These are phyloP conservation scores for Colletotrichum agaves DNA, from an alignment of 2,329 filamentous ascomycete species.

Conservation along the genomic window DNA sequence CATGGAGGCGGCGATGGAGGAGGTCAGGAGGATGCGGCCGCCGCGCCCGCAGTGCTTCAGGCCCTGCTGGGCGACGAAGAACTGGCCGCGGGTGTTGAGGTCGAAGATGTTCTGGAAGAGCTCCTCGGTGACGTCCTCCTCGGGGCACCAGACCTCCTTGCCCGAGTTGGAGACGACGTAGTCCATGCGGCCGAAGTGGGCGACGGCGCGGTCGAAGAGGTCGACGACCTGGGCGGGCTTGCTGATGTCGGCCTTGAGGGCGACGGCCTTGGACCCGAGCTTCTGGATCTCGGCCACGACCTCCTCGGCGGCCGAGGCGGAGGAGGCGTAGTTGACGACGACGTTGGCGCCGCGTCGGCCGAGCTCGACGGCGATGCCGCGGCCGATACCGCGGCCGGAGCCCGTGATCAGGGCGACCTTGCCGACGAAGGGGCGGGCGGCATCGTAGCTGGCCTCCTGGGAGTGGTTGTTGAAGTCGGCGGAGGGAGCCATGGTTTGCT, in stretches of 20 bases:
- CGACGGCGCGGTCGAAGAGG: slow-evolving; percentile 73
- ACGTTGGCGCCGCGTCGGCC: slow-evolving; percentile 72
- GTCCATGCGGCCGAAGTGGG: slow-evolving; percentile 75
- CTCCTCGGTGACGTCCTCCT: slow-evolving; percentile 75
- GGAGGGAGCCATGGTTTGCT: slow-evolving; percentile 43
- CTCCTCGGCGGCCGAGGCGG: slow-evolving; percentile 64
- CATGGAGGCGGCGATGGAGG: slow-evolving; percentile 74
- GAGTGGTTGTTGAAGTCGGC: slow-evolving; percentile 37
- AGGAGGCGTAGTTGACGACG: slow-evolving; percentile 74
- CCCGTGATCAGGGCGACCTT: slow-evolving; percentile 73
- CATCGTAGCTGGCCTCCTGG: slow-evolving; percentile 41
- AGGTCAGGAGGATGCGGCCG: slow-evolving; percentile 79
- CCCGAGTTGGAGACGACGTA: slow-evolving; percentile 79
- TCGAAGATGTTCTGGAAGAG: slow-evolving; percentile 79
- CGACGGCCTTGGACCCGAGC: slow-evolving; percentile 67
- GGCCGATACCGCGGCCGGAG: slow-evolving; percentile 73
- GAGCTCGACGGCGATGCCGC: slow-evolving; percentile 74
- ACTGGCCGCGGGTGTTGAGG: slow-evolving; percentile 77
- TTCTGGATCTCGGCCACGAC: slow-evolving; percentile 64
- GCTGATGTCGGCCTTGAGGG: slow-evolving; percentile 74
- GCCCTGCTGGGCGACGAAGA: slow-evolving; percentile 81
- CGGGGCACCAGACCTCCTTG: slow-evolving; percentile 77
- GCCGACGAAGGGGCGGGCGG: slow-evolving; percentile 55
- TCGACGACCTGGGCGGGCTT: slow-evolving; percentile 66
- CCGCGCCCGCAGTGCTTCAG: slow-evolving; percentile 77